Percentiles rank a stretch among this genome's conserved stretches.
Conservation (phyloP, 305 asterid genomes). For the Ilex paraguariensis region DNA sequence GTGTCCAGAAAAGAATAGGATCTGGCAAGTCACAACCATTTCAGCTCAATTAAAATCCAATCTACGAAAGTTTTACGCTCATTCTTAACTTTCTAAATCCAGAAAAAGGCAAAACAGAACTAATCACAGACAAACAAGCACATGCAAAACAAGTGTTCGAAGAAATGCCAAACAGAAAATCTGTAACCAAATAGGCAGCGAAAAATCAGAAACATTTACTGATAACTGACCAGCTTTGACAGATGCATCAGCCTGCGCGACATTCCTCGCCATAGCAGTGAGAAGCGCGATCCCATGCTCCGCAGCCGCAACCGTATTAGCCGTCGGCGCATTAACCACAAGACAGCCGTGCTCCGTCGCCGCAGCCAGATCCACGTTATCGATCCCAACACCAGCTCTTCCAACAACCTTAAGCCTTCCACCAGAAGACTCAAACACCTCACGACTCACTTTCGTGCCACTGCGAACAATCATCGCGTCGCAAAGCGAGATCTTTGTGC, state of each 20-base stretch:
- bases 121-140: no score
- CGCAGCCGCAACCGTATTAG: slow-evolving; percentile 94
- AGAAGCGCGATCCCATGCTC: slow-evolving; percentile 94
- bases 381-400: slow-evolving; percentile 96
- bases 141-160: no score
- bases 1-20: no score
- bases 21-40: no score
- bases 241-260: slow-evolving; percentile 96
- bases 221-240: slow-evolving; percentile 68
- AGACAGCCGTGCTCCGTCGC: slow-evolving; percentile 97
- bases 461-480: slow-evolving; percentile 90
- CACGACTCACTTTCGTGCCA: slow-evolving; percentile 80
- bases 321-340: slow-evolving; percentile 96
- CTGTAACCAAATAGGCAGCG: no score
- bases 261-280: slow-evolving; percentile 83
- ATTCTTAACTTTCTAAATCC: no score
- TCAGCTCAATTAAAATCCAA: no score
- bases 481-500: slow-evolving; percentile 71
- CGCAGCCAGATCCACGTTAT: slow-evolving; percentile 96
- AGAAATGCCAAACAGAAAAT: no score
- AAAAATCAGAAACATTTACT: no score
- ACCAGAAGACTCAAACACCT: slow-evolving; percentile 80
- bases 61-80: no score
- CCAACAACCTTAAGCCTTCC: slow-evolving; percentile 95
- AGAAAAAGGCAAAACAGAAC: no score